A percentile compares a stretch with the other conserved stretches of the same genome.
These are phyloP conservation scores for Magnaporthiopsis incrustans DNA, from an alignment of 2,329 filamentous ascomycete species.

Conservation along the genomic window DNA sequence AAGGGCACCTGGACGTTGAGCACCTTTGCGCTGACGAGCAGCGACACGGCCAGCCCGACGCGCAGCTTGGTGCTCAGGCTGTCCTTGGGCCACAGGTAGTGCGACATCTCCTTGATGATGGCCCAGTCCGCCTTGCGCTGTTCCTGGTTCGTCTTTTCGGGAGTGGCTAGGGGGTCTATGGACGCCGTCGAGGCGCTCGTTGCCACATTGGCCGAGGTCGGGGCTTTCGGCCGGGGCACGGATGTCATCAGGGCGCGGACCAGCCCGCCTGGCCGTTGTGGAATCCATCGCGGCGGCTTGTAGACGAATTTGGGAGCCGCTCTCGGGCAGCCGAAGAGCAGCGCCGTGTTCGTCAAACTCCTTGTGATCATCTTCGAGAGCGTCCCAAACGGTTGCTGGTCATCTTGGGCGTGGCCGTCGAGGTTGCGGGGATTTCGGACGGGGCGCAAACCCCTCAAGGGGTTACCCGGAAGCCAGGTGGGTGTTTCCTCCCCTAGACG, in stretches of 20 bases:
- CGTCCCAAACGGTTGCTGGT: not conserved
- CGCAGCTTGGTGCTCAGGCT: constrained; percentile 74
- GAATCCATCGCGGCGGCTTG: not conserved
- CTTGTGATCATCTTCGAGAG: not conserved
- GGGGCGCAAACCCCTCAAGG: not conserved
- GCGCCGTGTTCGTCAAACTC: not conserved
- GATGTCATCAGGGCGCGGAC: not conserved
- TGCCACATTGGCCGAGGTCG: too few relatives aligned
- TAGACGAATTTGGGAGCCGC: not conserved
- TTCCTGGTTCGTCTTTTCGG: constrained; percentile 67
- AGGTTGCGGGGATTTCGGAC: not conserved
- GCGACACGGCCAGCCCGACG: constrained; percentile 72
- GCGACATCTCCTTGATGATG: constrained; percentile 96
- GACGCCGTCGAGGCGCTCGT: not conserved
- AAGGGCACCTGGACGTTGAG: constrained; percentile 97
- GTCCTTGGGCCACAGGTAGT: constrained; percentile 93
- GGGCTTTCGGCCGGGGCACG: not conserved
- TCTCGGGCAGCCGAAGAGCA: not conserved
- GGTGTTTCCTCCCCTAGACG: not conserved
- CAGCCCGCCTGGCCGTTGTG: not conserved
- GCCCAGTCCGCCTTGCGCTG: constrained; percentile 97
- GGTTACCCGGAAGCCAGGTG: too few relatives aligned
- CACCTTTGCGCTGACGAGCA: constrained; percentile 86
- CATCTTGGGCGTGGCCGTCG: not conserved
- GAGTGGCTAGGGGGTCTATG: constrained; percentile 50